phyloP scores from a whole-genome alignment of 192 early-diverging fungal genomes.

The Podila epigama region DNA sequence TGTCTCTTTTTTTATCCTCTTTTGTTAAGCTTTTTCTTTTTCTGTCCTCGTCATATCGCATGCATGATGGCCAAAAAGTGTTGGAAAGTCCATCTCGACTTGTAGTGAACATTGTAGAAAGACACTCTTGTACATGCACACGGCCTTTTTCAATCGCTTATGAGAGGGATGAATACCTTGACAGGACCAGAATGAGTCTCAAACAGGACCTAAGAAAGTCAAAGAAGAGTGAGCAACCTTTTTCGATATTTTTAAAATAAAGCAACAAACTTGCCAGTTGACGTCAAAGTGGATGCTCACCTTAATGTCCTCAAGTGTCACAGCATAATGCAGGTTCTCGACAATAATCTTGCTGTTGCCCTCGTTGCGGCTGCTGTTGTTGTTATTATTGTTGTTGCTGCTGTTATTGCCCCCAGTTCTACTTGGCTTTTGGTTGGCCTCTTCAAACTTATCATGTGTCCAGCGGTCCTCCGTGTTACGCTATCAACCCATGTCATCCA shows the following conservation, averaged over 20 bases:
- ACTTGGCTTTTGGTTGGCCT: conserved; percentile 5
- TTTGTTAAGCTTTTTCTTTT: neutral
- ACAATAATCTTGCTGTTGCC: conserved; percentile 49
- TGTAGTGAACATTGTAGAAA: too few relatives aligned
- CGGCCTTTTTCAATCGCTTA: conserved; percentile 11
- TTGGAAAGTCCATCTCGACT: too few relatives aligned
- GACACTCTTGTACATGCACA: conserved; percentile 16
- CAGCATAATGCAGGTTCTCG: conserved; percentile 66
- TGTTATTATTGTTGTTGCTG: conserved; percentile 7
- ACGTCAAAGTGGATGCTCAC: conserved; percentile 8
- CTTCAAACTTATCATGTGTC: conserved; percentile 57
- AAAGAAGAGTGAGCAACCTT: too few relatives aligned
- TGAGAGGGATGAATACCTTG: conserved; percentile 26
- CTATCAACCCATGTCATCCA: conserved; percentile 1
- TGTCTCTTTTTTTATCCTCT: neutral
- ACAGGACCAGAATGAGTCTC: conserved; percentile 55
- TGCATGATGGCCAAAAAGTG: too few relatives aligned
- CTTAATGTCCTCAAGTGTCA: conserved; percentile 62
- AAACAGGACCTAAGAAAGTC: conserved; percentile 58
- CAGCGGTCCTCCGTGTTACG: conserved; percentile 46
- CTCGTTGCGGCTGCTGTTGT: conserved; percentile 24
- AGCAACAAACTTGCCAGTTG: neutral
- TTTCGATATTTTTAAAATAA: neutral
- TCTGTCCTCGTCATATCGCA: too few relatives aligned
- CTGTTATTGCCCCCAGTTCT: conserved; percentile 4